These are phyloP conservation scores for Phylloporus sp. DNA, from an alignment of 768 basidiomycete genomes.

Conservation along the genomic window DNA sequence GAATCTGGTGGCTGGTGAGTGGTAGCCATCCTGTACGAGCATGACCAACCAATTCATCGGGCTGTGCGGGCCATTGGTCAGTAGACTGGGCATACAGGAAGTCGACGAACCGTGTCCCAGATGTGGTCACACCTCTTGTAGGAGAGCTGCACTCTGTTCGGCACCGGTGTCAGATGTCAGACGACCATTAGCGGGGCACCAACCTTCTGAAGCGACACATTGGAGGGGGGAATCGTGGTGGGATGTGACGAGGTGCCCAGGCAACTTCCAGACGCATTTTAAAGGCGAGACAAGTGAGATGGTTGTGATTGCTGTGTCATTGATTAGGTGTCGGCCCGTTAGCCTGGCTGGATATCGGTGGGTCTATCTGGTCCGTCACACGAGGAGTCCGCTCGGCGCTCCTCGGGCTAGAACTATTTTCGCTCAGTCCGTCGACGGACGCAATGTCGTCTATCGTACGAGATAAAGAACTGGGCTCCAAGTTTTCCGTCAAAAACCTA, in stretches of 20 bases:
- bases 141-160: conserved; percentile 56
- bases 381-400: conserved; percentile 27
- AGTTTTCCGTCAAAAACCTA: conserved; percentile 30
- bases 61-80: conserved; percentile 35
- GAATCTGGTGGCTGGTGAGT: conserved; percentile 43
- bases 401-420: conserved; percentile 32
- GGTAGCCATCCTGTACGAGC: conserved; percentile 1
- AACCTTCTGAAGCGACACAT: conserved; percentile 80
- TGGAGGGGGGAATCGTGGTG: conserved; percentile 18
- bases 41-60: conserved; percentile 53
- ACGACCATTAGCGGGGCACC: conserved; percentile 9
- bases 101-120: conserved; percentile 45
- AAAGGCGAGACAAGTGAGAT: conserved; percentile 25
- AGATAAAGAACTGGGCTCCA: conserved; percentile 12
- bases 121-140: conserved; percentile 57
- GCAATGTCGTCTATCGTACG: conserved; percentile 19
- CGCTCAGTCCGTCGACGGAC: conserved; percentile 10
- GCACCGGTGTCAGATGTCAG: conserved; percentile 4
- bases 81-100: conserved; percentile 6
- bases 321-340: conserved; percentile 24
- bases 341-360: conserved; percentile 17
- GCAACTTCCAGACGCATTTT: conserved; percentile 17
- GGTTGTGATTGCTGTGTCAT: conserved; percentile 19
- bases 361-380: conserved; percentile 18
- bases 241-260: conserved; percentile 3